A percentile compares a stretch with the other conserved stretches of the same genome.
Evolutionary conservation across 257 asterid species (phyloP).

Genomic region (Apocynum venetum): DNA sequence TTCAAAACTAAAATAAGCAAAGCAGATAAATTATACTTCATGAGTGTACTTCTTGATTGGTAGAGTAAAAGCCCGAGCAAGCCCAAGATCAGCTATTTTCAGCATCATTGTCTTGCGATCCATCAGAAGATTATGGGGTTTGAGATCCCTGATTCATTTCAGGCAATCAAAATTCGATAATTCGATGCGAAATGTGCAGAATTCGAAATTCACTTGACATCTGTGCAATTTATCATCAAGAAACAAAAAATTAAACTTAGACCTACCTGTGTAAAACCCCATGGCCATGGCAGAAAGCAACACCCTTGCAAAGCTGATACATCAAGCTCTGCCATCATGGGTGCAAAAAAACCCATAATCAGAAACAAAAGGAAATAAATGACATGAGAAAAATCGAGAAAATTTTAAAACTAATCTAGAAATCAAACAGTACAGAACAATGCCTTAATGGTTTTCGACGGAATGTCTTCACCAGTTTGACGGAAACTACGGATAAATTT

Average conservation of each 20-base stretch:
- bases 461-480: conserved; percentile 41
- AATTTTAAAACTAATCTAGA: neutral
- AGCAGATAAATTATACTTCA: conserved; percentile 43
- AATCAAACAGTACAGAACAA: neutral
- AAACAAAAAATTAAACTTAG: neutral
- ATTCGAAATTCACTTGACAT: no score
- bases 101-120: conserved; percentile 89
- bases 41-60: conserved; percentile 98
- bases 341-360: neutral
- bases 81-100: conserved; percentile 95
- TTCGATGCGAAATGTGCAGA: neutral
- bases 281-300: conserved; percentile 95
- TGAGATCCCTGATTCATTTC: conserved; percentile 63
- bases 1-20: neutral
- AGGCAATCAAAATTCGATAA: neutral
- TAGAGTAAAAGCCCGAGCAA: conserved; percentile 85
- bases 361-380: neutral
- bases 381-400: neutral
- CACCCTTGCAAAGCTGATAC: conserved; percentile 96
- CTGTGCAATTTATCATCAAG: neutral
- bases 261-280: conserved; percentile 85
- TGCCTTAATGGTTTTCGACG: conserved; percentile 58
- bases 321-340: conserved; percentile 57
- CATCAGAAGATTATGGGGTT: conserved; percentile 96
- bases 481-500: conserved; percentile 79